Base-by-base conservation (phyloP, 2,329 filamentous ascomycete genomes). In the Colletotrichum aenigma region DNA sequence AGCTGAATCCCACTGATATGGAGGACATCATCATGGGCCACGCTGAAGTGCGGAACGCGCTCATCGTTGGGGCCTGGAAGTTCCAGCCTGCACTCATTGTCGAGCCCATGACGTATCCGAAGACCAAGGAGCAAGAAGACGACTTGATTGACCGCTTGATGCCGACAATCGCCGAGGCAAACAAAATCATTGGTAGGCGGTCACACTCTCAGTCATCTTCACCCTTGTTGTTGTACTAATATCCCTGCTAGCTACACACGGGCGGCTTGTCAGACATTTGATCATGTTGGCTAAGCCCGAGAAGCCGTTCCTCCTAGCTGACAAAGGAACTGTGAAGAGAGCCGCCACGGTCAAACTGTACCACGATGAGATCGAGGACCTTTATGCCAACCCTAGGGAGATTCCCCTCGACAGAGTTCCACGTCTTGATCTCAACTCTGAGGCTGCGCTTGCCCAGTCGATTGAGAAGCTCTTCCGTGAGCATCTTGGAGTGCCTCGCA, bases 81-180 rank as follows among this genome's bases (percentile, higher is more conserved):
- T 88, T 90, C 77, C 86, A 90, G 77, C 82, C 89, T 0, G 86
- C 85, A 0, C 77, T 91, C 4, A 81, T 90, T 7, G 76, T 91
- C 52, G 90, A 91, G 75, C 87, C 88, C 0, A 38, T 70, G 3
- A 75, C 66, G 4, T 60, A 80, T 1, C 85, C 85, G 0, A 66
- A 79, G 36, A 79, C 76, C 1, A 73, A 80, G 9, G 77, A 75
- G 6, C 80, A 78, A 7, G 52, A 38, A 8, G 38, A 78, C n/a
- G 66, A 78, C 1, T 77, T 89, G 1, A 79, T 90, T 18, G 86
- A 87, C 1, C 80, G 78, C 2, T 76, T 89, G 3, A 90, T 87
- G 88, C 85, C 86, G 0, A 48, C 81, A 4, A 82, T 90, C 3
- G 83, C 86, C 28, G 77, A 83, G 10, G 86, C 84, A 3, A 90